phyloP scores from a whole-genome alignment of 2,329 filamentous ascomycete genomes.

The Hymenotorrendiella dingleyae region DNA sequence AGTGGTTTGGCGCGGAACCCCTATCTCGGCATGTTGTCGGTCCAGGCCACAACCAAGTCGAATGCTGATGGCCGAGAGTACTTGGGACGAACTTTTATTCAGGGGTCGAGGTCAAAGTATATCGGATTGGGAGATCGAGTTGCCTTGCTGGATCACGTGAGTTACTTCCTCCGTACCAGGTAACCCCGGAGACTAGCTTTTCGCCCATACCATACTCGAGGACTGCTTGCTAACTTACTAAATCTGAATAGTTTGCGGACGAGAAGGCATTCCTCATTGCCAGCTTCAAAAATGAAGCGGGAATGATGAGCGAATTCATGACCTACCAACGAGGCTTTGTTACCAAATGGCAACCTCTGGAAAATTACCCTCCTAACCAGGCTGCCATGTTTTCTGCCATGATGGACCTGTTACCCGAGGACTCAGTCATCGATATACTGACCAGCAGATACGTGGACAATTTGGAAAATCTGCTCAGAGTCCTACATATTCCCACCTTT shows the following conservation, averaged over 20 bases:
- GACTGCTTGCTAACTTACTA: not conserved
- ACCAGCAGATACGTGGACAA: conserved; percentile 11
- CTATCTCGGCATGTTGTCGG: not conserved
- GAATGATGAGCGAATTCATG: conserved; percentile 13
- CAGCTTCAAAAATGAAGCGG: conserved; percentile 9
- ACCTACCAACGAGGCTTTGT: conserved; percentile 10
- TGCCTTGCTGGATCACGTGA: conserved; percentile 16
- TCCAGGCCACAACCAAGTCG: not conserved
- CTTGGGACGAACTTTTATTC: conserved; percentile 1
- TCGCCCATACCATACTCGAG: not conserved
- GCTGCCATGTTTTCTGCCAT: conserved; percentile 13
- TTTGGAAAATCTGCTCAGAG: conserved; percentile 15
- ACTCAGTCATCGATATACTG: conserved; percentile 7
- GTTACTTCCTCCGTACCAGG: not conserved
- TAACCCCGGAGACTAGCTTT: too few relatives aligned
- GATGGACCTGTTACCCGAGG: conserved; percentile 12
- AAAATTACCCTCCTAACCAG: not conserved
- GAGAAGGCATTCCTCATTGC: conserved; percentile 13
- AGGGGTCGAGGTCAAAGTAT: conserved; percentile 11
- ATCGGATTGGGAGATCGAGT: conserved; percentile 12
- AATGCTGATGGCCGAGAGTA: not conserved
- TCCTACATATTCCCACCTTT: conserved; percentile 18
- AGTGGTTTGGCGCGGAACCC: not conserved
- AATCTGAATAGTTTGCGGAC: conserved; percentile 14
- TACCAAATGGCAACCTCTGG: conserved; percentile 1